A percentile compares a stretch with the other conserved stretches of the same genome.
Conservation (phyloP, 495 filamentous ascomycete genomes). For the Evansstolkia leycettana region DNA sequence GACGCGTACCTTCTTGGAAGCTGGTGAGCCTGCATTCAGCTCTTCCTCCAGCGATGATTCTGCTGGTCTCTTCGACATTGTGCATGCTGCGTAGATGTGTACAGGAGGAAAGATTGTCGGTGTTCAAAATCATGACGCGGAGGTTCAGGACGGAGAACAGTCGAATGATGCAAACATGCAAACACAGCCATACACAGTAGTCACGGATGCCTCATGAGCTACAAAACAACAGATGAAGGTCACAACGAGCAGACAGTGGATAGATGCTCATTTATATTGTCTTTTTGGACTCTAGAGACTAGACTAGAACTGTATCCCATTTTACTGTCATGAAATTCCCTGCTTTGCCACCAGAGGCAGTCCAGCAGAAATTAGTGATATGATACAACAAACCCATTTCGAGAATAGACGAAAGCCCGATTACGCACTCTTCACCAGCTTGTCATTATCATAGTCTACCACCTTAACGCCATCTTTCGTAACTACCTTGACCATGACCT, state of each 20-base stretch:
- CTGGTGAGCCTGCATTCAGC: slow-evolving; percentile 47
- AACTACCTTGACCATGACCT: slow-evolving; percentile 80
- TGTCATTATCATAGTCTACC: slow-evolving; percentile 68
- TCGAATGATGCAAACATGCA: slow-evolving; percentile 28
- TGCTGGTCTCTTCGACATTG: slow-evolving; percentile 69
- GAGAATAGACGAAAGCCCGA: slow-evolving; percentile 12
- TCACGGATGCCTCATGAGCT: too few species aligned
- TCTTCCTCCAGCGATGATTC: slow-evolving; percentile 62
- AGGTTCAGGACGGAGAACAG: not conserved
- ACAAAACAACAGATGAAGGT: too few species aligned
- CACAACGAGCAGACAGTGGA: too few species aligned
- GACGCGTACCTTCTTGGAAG: slow-evolving; percentile 62
- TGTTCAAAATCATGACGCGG: slow-evolving; percentile 3
- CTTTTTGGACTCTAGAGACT: slow-evolving; percentile 1
- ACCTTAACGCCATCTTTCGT: slow-evolving; percentile 83
- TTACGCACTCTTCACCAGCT: slow-evolving; percentile 56
- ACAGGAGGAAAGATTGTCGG: slow-evolving; percentile 23
- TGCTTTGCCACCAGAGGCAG: slow-evolving; percentile 11
- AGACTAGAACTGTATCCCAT: not conserved
- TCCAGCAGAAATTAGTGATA: slow-evolving; percentile 19
- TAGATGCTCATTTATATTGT: too few species aligned
- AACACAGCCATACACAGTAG: slow-evolving; percentile 15
- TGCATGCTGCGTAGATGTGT: slow-evolving; percentile 1
- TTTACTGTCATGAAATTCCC: slow-evolving; percentile 9
- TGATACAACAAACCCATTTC: slow-evolving; percentile 28